Base-by-base conservation (phyloP, 768 basidiomycete genomes). In the Sarcodon sp. region DNA sequence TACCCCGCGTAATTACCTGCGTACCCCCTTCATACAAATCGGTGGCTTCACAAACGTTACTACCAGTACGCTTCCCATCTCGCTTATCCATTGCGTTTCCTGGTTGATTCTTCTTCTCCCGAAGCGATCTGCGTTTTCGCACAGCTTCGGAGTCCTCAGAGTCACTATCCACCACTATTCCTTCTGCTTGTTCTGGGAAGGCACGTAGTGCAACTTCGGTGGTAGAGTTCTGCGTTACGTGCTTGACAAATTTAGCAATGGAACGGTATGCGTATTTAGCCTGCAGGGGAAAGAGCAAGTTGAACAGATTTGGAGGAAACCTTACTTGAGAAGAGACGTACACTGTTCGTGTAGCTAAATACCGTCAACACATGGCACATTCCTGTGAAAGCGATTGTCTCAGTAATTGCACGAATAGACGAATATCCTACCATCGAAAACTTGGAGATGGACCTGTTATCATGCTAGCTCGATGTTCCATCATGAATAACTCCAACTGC, bases 351-450 rank as follows among this genome's bases (percentile, higher is more conserved):
- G 60, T 83, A 84, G 31, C 70, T 80, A 60, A 86, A 83, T 6
- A 86, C 72, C 1, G 83, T 83, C 49, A 83, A 63, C 35, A 84
- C 84, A 63, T 87, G 83, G 47, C 80, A 81, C 69, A 80, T 82
- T 18, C 77, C 80, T 82, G 51, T 21, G 21, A 33, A 33, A 7
- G 43, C 35, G 15, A 7, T 36, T 48, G 15, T 47, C 36, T 47
- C 38, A 35, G 32, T 47, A 41, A 46, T 47, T 48, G 27, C 31
- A 34, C 33, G 18, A 27, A 41, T 35, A 32, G 12, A 31, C 62
- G 46, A 36, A 21, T 0, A 46, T 12, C 68, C 33, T 52, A 80
- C 80, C 83, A 56, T 88, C 85, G 55, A 75, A 85, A 0, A 84
- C 73, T 59, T 87, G 85, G 0, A 87, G 66, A 61, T 86, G 83